phyloP scores from a whole-genome alignment of 768 basidiomycete species.

The Strobilomyces dryophilus region DNA sequence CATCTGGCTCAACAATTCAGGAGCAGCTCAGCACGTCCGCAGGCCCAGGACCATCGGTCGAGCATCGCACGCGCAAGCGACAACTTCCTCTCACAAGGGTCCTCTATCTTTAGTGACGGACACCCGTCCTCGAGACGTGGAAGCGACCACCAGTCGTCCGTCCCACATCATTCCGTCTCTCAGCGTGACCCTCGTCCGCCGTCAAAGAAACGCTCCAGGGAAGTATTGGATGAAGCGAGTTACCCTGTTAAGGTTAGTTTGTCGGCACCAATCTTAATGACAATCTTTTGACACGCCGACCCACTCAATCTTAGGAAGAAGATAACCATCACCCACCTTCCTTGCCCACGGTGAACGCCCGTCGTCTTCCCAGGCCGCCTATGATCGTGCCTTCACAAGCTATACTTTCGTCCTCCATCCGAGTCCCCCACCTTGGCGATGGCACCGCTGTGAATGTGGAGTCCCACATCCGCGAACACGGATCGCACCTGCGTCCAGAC shows the following conservation, averaged over 20 bases:
- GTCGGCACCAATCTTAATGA: conserved; percentile 27
- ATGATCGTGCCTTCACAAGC: conserved; percentile 24
- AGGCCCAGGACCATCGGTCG: conserved; percentile 28
- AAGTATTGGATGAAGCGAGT: conserved; percentile 24
- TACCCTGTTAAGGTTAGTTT: conserved; percentile 30
- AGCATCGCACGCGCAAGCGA: conserved; percentile 32
- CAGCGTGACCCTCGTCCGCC: conserved; percentile 19
- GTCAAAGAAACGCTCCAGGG: conserved; percentile 32
- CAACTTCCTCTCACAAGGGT: conserved; percentile 30
- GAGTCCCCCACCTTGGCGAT: conserved; percentile 13
- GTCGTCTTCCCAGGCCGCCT: conserved; percentile 21
- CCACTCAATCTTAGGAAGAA: conserved; percentile 27
- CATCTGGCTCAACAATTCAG: conserved; percentile 24
- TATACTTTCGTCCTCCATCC: conserved; percentile 9
- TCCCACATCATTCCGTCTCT: conserved; percentile 15
- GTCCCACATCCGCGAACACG: conserved; percentile 19
- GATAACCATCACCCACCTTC: conserved; percentile 20
- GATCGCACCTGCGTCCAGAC: conserved; percentile 22
- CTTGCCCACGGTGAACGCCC: conserved; percentile 15
- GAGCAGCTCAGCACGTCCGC: conserved; percentile 17
- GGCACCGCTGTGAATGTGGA: conserved; percentile 5
- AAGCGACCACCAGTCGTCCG: conserved; percentile 13
- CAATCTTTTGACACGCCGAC: conserved; percentile 20
- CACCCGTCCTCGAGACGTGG: conserved; percentile 17
- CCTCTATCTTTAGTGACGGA: conserved; percentile 27